Percentiles rank a stretch among this genome's conserved stretches.
phyloP scores from a whole-genome alignment of 345 rosid genomes.

The Erodium maritimum region DNA sequence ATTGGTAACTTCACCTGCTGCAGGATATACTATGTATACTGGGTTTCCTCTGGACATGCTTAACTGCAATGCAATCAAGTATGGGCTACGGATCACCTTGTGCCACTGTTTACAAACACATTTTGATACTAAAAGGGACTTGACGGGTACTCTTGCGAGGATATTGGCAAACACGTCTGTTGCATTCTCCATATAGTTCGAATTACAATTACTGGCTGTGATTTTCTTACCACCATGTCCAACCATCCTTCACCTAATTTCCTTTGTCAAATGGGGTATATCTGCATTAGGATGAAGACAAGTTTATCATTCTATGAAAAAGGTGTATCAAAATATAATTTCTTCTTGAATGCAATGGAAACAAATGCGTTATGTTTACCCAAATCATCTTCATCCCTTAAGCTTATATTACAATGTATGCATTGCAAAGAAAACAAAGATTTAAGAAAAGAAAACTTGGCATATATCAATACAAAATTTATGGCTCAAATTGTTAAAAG shows the following conservation, averaged over 20 bases:
- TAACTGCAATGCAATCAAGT: slow-evolving; percentile 9
- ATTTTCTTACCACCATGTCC: slow-evolving; percentile 1
- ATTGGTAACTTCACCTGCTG: neutral
- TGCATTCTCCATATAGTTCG: slow-evolving; percentile 10
- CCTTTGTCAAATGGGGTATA: neutral
- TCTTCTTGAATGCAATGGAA: neutral
- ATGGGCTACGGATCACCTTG: slow-evolving; percentile 3
- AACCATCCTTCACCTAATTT: slow-evolving; percentile 10
- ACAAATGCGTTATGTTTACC: neutral
- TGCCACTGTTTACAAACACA: slow-evolving; percentile 5
- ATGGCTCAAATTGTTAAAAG: neutral
- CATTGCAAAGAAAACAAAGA: neutral
- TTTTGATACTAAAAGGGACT: slow-evolving; percentile 6
- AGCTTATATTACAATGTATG: neutral
- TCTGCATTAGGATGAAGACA: neutral
- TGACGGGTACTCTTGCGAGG: slow-evolving; percentile 14
- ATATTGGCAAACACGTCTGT: slow-evolving; percentile 11
- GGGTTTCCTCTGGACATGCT: slow-evolving; percentile 10
- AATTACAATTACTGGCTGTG: neutral
- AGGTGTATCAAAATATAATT: neutral
- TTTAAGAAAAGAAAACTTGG: neutral
- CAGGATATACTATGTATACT: slow-evolving; percentile 3
- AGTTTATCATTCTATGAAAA: neutral
- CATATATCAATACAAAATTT: neutral
- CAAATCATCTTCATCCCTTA: neutral